Evolutionary conservation across 2,329 filamentous ascomycete species (phyloP), one percentile per base, ranked within the genome.

Genomic region (Stemphylium beticola): DNA sequence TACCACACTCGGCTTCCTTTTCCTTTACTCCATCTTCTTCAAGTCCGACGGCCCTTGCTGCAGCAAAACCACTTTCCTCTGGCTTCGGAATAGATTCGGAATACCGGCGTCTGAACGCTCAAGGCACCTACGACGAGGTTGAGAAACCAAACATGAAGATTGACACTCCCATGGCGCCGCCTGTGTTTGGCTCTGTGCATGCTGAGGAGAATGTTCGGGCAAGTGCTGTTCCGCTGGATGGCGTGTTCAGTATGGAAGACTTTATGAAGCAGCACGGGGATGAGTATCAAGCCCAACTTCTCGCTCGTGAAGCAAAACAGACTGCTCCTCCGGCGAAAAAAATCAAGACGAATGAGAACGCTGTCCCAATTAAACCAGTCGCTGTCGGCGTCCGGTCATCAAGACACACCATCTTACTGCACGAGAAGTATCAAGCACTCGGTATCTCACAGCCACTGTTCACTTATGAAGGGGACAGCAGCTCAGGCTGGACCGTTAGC

Each of bases 371-470:
- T 3, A 46, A 48, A 3, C 68, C 69, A 9, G 50, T 67, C 14
- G 60, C 64, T 8, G 39, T 72, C 2, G 65, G 67, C 3, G 57
- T 62, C 10, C 56, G 61, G 4, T 59, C 54, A 11, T 66, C 64
- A 33, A 61, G 53, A n/a, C 41, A 67, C 49, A 67, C 53, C 2
- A 55, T 63, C 32, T n/a, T 50, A 1, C 57, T 74, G 0, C 50
- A 73, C 33, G 62, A 71, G 9, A 67, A 65, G 45, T 58, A 54
- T 48, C 71, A 74, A 34, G 59, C 55, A 1, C 61, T 69, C 12
- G 65, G 54, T 3, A 59, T 69, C 4, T 50, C 57, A 3, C 56
- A 60, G n/a, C 71, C 71, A 0, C 22, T 55, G 1, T 69, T 69
- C 49, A 57, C 39, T 0, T 72, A 57, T 36, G 18, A 26, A 0